Percentiles rank a stretch among this genome's conserved stretches.
phyloP scores from a whole-genome alignment of 1,284 basidiomycete species.

The Sporisorium reilianum region DNA sequence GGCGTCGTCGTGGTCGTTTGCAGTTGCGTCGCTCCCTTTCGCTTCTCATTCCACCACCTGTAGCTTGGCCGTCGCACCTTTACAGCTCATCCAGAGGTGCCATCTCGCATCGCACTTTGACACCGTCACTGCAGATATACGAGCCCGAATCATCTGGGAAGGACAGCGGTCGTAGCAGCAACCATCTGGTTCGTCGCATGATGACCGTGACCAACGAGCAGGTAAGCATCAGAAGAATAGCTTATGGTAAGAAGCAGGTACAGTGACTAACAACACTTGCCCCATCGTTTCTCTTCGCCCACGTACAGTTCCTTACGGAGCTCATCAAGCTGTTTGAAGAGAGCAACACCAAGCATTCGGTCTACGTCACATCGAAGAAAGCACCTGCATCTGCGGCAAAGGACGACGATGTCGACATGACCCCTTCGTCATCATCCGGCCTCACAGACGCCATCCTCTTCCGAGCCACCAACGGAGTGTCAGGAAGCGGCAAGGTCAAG shows the following conservation, averaged over 20 bases:
- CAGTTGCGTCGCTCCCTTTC: not conserved
- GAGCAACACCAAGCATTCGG: conserved; percentile 54
- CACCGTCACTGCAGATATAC: not conserved
- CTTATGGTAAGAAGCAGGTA: too few relatives aligned
- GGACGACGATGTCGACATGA: conserved; percentile 44
- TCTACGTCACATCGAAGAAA: conserved; percentile 60
- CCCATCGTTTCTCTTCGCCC: not conserved
- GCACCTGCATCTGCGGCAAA: conserved; percentile 33
- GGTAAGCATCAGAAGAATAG: conserved; percentile 18
- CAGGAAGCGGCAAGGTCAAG: conserved; percentile 50
- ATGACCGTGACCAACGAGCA: conserved; percentile 42
- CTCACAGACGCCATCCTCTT: conserved; percentile 50
- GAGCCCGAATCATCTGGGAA: not conserved
- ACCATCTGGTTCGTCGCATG: not conserved
- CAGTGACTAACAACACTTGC: too few relatives aligned
- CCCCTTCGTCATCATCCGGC: conserved; percentile 29
- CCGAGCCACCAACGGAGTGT: conserved; percentile 60
- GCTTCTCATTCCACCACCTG: not conserved
- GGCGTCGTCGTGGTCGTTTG: not conserved
- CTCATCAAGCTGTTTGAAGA: conserved; percentile 55
- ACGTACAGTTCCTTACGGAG: conserved; percentile 54
- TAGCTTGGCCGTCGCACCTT: not conserved
- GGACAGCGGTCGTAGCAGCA: not conserved
- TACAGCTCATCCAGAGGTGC: too few relatives aligned
- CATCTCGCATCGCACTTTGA: not conserved